Percentiles rank a stretch among this genome's conserved stretches.
These are phyloP conservation scores for Ramaria sp. DNA, from an alignment of 768 basidiomycete species.

Conservation along the genomic window DNA sequence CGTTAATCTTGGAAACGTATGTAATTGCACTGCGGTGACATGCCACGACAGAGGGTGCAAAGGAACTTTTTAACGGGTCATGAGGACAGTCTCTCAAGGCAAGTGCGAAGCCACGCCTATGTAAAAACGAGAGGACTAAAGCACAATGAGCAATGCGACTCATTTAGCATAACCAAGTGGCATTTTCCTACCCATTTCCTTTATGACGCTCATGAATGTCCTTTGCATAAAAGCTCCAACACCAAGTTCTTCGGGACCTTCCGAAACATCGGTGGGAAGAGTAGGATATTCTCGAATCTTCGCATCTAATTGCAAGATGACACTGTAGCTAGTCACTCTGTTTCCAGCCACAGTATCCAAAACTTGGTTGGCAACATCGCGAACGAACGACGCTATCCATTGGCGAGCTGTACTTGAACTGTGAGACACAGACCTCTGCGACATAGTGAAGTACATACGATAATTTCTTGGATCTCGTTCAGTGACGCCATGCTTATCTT, in stretches of 20 bases:
- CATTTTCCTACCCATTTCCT: too few relatives aligned
- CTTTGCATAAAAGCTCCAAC: too few relatives aligned
- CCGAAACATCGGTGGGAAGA: too few relatives aligned
- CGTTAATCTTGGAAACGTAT: constrained; percentile 36
- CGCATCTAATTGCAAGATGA: constrained; percentile 2
- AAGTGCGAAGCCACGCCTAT: too few relatives aligned
- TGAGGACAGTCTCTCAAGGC: too few relatives aligned
- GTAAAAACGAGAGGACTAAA: too few relatives aligned
- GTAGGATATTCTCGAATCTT: not conserved
- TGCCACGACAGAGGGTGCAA: constrained; percentile 55
- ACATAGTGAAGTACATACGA: not conserved
- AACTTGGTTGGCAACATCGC: not conserved
- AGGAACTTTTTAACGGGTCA: constrained; percentile 42
- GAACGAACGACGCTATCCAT: constrained; percentile 3
- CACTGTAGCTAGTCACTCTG: not conserved
- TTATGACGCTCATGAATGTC: too few relatives aligned
- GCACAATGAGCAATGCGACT: too few relatives aligned
- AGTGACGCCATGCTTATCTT: not conserved
- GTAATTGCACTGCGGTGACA: constrained; percentile 58
- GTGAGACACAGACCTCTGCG: not conserved
- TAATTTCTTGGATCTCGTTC: not conserved
- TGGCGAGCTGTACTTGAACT: not conserved
- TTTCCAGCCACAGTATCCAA: not conserved
- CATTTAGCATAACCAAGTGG: too few relatives aligned
- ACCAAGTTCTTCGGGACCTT: too few relatives aligned